phyloP scores from a whole-genome alignment of 306 rosid genomes.

The Abrus precatorius region DNA sequence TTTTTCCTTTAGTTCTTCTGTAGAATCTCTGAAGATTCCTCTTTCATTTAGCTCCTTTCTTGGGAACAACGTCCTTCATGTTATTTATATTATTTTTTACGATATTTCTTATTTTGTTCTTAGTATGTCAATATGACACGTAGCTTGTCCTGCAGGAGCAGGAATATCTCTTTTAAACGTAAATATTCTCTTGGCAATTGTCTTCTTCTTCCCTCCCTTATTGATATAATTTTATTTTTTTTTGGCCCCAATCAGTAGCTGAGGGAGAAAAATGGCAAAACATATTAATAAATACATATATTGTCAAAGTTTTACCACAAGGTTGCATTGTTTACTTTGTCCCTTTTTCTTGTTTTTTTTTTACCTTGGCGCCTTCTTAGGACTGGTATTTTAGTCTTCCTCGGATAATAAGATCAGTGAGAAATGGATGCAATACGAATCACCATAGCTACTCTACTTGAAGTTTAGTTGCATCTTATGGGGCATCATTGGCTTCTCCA shows the following conservation, averaged over 20 bases:
- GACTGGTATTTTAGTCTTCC: not conserved
- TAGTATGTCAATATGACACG: not conserved
- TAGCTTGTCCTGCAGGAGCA: not conserved
- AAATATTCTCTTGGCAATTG: constrained; percentile 28
- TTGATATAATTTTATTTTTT: not conserved
- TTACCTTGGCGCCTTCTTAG: constrained; percentile 1
- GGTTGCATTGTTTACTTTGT: not conserved
- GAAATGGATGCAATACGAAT: not conserved
- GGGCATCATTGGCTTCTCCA: constrained; percentile 2
- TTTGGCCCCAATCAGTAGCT: not conserved
- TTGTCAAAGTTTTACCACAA: not conserved
- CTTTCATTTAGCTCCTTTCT: constrained; percentile 17
- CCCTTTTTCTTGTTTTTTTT: constrained; percentile 9
- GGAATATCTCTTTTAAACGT: constrained; percentile 37
- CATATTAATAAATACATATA: not conserved
- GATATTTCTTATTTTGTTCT: not conserved
- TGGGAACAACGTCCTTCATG: constrained; percentile 19
- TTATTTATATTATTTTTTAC: not conserved
- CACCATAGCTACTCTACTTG: constrained; percentile 12
- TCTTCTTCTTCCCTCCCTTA: constrained; percentile 3
- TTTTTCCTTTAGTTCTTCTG: constrained; percentile 9
- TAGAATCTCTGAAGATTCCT: constrained; percentile 44
- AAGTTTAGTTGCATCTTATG: constrained; percentile 19
- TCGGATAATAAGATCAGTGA: not conserved
- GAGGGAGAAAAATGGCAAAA: not conserved